These are phyloP conservation scores for Annulohypoxylon stygium DNA, from an alignment of 495 filamentous ascomycete species.

Conservation along the genomic window DNA sequence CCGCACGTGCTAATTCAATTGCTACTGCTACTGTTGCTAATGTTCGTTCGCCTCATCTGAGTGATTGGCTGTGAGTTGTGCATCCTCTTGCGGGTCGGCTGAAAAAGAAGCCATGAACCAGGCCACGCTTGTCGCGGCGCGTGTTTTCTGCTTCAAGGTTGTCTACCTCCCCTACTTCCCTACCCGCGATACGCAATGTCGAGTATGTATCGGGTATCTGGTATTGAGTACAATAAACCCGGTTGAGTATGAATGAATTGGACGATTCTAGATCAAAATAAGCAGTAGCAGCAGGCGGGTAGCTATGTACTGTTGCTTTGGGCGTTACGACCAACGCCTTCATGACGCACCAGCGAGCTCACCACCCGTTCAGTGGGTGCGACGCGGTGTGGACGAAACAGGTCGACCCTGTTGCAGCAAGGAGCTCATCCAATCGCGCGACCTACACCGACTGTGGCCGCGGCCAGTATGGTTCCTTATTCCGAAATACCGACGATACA, in stretches of 20 bases:
- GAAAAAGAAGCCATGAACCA: constrained; percentile 26
- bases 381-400: constrained; percentile 47
- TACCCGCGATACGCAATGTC: constrained; percentile 48
- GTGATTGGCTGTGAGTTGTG: constrained; percentile 44
- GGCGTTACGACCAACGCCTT: constrained; percentile 26
- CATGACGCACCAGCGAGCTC: constrained; percentile 42
- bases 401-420: constrained; percentile 36
- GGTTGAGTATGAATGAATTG: constrained; percentile 31
- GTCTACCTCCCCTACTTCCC: background rate
- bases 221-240: constrained; percentile 18
- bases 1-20: constrained; percentile 43
- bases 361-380: constrained; percentile 33
- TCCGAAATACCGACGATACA: constrained; percentile 44
- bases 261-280: constrained; percentile 42
- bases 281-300: constrained; percentile 21
- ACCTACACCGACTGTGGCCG: constrained; percentile 41
- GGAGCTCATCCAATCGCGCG: constrained; percentile 41
- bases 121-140: constrained; percentile 48
- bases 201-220: background rate
- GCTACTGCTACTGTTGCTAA: constrained; percentile 36
- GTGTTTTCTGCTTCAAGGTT: constrained; percentile 25
- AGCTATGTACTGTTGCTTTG: constrained; percentile 25
- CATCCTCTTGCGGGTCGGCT: constrained; percentile 45
- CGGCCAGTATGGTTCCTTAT: constrained; percentile 28
- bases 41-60: constrained; percentile 40